A percentile compares a stretch with the other conserved stretches of the same genome.
Evolutionary conservation across 2,329 filamentous ascomycete genomes (phyloP).

Genomic region (Penicillium brasilianum): DNA sequence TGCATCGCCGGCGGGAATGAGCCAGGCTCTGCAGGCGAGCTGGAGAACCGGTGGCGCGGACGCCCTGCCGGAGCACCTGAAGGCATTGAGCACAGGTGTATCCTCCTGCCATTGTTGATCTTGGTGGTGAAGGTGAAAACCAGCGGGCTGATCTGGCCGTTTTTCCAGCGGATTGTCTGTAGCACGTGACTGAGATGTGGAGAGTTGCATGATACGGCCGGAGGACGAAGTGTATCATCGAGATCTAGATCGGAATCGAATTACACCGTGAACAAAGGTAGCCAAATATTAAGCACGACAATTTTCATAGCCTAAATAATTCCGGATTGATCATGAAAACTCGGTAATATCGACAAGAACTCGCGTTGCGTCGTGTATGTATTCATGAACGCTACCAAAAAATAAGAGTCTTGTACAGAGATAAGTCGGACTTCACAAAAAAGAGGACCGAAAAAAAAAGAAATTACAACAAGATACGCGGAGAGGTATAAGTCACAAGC

Average conservation of each 20-base stretch:
- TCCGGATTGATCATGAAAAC: background rate
- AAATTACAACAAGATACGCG: background rate
- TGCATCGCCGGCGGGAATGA: slow-evolving; percentile 33
- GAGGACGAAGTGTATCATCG: background rate
- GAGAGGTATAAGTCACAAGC: slow-evolving; percentile 1
- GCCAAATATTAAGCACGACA: too few relatives aligned
- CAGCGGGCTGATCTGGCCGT: slow-evolving; percentile 14
- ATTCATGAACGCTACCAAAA: slow-evolving; percentile 13
- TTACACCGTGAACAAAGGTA: background rate
- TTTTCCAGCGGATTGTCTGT: slow-evolving; percentile 18
- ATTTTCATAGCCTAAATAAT: background rate
- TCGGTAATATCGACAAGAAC: slow-evolving; percentile 10
- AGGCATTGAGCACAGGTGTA: slow-evolving; percentile 49
- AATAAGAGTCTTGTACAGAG: slow-evolving; percentile 21
- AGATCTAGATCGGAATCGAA: background rate
- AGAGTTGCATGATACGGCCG: slow-evolving; percentile 9
- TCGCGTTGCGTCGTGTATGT: slow-evolving; percentile 20
- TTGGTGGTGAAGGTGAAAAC: slow-evolving; percentile 15
- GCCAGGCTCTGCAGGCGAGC: slow-evolving; percentile 32
- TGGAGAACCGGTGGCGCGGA: slow-evolving; percentile 29
- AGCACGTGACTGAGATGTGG: slow-evolving; percentile 25
- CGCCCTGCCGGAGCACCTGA: slow-evolving; percentile 41
- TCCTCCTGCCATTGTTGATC: slow-evolving; percentile 44
- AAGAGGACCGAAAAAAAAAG: slow-evolving; percentile 6
- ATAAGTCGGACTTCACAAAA: background rate